These are phyloP conservation scores for Rutstroemia sp. DNA, from an alignment of 2,329 filamentous ascomycete species.

Conservation along the genomic window DNA sequence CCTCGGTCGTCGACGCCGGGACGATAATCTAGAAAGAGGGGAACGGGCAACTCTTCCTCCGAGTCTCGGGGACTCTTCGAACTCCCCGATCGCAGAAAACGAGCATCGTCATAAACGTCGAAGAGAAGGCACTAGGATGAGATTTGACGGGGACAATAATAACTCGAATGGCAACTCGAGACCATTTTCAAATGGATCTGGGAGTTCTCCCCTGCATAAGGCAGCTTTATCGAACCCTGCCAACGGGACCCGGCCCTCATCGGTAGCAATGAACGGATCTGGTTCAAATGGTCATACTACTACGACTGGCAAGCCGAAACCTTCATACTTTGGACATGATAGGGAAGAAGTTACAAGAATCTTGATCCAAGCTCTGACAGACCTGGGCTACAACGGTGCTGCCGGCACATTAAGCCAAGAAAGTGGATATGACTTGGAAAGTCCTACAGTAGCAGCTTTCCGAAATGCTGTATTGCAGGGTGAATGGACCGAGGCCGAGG, in stretches of 20 bases:
- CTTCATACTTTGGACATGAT: conserved; percentile 72
- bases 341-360: conserved; percentile 90
- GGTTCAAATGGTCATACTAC: conserved; percentile 24
- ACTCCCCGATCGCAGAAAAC: conserved; percentile 12
- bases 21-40: conserved; percentile 33
- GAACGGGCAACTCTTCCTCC: conserved; percentile 29
- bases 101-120: conserved; percentile 49
- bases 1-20: conserved; percentile 44
- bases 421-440: conserved; percentile 85
- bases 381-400: conserved; percentile 77
- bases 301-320: conserved; percentile 14
- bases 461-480: conserved; percentile 72
- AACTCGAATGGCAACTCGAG: conserved; percentile 47
- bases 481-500: conserved; percentile 79
- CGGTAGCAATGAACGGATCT: conserved; percentile 46
- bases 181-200: conserved; percentile 49
- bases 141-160: conserved; percentile 48
- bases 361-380: conserved; percentile 81
- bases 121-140: conserved; percentile 52
- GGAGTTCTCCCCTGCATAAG: conserved; percentile 37
- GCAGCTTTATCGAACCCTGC: conserved; percentile 31
- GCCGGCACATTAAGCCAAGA: conserved; percentile 69
- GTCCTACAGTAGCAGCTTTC: conserved; percentile 77
- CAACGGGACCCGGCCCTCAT: conserved; percentile 42
- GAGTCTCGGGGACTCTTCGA: conserved; percentile 21